Evolutionary conservation across 202 grass and related monocot genomes (phyloP), one percentile per base, ranked within the genome.

Genomic region (Zizania palustris): DNA sequence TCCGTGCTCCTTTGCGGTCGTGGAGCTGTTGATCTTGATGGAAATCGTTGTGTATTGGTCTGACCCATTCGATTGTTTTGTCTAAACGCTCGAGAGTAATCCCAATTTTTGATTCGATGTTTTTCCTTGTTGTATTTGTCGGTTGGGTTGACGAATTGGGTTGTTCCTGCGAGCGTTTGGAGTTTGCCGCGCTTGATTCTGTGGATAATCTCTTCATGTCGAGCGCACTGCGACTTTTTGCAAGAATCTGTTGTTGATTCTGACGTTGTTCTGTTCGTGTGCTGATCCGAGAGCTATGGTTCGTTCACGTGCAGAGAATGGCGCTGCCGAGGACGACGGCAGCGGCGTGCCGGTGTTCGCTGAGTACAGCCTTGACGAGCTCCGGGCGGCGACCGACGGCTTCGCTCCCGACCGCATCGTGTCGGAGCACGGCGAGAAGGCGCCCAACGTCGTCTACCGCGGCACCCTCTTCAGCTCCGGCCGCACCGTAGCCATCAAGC

Each of bases 371-470:
- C 79, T 97, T 11, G 86, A 91, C 22, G 91, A 97, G 79, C 86
- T 97, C 28, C 78, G 72, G 7, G 86, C 81, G 35, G 88, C 91
- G 50, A 97, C 93, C 0, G 88, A 93, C 61, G 86, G 93, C 55
- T 97, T 97, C 86, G 81, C 90, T 1, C 77, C 88, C 0, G 81
- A 97, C 37, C 84, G 87, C 84, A 93, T 97, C 72, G 79, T 97
- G 45, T 97, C 91, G 3, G 93, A 97, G 86, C 93, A 97, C 60
- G 93, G 93, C 61, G 81, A 93, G 75, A 97, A 97, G 86, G 93
- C 88, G 43, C 93, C 93, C 79, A 93, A 97, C 60, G 86, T 97
- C 20, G 90, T 93, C 74, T 91, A 93, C 82, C 84, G 81, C 3
- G 94, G 88, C 72, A 91, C 78, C 22, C 84, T 97, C 78, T 90